These are phyloP conservation scores for Aureobasidium leucospermi DNA, from an alignment of 2,329 filamentous ascomycete genomes.

Conservation along the genomic window DNA sequence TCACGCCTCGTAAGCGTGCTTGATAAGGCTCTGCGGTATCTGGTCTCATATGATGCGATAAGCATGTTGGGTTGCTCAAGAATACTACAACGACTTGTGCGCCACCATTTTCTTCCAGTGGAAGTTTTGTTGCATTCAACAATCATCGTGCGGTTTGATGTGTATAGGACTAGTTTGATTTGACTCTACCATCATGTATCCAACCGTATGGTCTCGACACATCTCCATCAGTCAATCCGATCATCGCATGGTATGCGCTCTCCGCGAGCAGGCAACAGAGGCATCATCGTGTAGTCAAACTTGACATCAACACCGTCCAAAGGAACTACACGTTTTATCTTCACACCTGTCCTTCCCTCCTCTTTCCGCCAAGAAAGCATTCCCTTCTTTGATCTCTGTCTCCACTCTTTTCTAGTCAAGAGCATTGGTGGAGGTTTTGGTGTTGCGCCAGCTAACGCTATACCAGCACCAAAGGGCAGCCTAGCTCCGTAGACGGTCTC, in stretches of 20 bases:
- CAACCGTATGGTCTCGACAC: too few species aligned
- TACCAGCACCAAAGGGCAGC: neutral
- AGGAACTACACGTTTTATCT: neutral
- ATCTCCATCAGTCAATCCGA: neutral
- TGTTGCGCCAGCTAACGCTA: neutral
- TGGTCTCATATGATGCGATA: too few species aligned
- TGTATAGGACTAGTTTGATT: too few species aligned
- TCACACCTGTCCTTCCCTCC: neutral
- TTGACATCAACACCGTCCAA: neutral
- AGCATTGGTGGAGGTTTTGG: neutral
- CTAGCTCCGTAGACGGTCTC: neutral
- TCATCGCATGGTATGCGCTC: neutral
- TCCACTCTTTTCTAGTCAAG: neutral
- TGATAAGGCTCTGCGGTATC: too few species aligned
- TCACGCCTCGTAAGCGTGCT: too few species aligned
- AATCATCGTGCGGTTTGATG: too few species aligned
- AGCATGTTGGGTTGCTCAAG: too few species aligned
- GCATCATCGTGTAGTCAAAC: neutral
- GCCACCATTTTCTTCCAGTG: too few species aligned
- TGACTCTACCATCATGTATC: too few species aligned
- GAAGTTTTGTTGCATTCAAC: too few species aligned
- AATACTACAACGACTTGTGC: too few species aligned
- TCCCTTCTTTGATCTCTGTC: neutral
- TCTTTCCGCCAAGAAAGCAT: neutral
- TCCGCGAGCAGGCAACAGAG: neutral